phyloP scores from a whole-genome alignment of 2,329 filamentous ascomycete genomes.

The Westerdykella sp. region DNA sequence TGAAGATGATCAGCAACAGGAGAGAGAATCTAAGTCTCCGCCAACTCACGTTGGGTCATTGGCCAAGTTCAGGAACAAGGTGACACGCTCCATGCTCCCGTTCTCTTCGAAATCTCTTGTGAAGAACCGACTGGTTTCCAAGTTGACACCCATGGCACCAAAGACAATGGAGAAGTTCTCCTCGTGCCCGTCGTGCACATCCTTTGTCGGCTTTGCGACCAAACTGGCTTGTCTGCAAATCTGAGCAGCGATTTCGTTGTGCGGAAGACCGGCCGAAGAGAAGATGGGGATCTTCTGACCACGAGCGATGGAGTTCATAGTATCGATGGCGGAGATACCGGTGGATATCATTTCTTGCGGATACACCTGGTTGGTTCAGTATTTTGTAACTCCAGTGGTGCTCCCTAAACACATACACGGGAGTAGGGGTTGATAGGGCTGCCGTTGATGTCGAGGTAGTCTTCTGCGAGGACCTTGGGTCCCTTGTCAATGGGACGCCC shows the following conservation, averaged over 20 bases:
- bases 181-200: conserved; percentile 90
- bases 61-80: conserved; percentile 96
- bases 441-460: conserved; percentile 98
- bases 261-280: conserved; percentile 93
- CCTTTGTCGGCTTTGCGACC: conserved; percentile 90
- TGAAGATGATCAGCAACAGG: conserved; percentile 11
- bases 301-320: conserved; percentile 88
- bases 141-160: conserved; percentile 99
- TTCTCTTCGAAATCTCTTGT: conserved; percentile 99
- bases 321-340: conserved; percentile 97
- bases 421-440: conserved; percentile 98
- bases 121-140: conserved; percentile 98
- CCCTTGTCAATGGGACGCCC: conserved; percentile 98
- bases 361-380: conserved; percentile 62
- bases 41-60: conserved; percentile 87
- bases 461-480: conserved; percentile 93
- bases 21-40: conserved; percentile 1
- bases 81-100: conserved; percentile 93
- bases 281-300: conserved; percentile 99
- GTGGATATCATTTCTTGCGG: conserved; percentile 99
- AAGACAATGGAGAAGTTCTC: conserved; percentile 99
- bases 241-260: conserved; percentile 98
- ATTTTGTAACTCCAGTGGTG: conserved; percentile 9
- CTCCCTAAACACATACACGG: conserved; percentile 57
- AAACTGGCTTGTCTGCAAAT: conserved; percentile 96